Conservation (phyloP, 1,284 basidiomycete species). For the Ceratobasidium sp. region DNA sequence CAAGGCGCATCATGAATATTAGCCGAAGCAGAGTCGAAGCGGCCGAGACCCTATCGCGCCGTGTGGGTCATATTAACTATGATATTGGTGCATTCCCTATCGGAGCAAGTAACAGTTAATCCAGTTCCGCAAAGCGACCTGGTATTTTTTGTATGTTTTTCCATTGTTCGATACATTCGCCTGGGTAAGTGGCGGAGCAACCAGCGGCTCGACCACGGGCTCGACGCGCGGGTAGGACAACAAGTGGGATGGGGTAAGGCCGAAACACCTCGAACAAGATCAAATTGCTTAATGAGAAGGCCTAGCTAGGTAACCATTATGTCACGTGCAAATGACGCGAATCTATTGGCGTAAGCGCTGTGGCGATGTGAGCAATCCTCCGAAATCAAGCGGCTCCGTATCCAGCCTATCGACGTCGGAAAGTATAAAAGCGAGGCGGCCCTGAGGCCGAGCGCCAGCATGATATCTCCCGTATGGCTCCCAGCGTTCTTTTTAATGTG, state of each 20-base stretch:
- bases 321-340: background rate
- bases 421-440: background rate
- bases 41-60: slow-evolving; percentile 27
- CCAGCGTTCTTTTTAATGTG: background rate
- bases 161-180: too few species aligned
- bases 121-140: background rate
- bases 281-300: slow-evolving; percentile 9
- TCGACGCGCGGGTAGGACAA: background rate
- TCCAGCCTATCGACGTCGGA: background rate
- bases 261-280: slow-evolving; percentile 1
- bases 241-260: background rate
- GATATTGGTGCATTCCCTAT: slow-evolving; percentile 12
- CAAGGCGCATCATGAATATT: slow-evolving; percentile 25
- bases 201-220: too few species aligned
- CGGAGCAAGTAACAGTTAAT: background rate
- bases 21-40: slow-evolving; percentile 38
- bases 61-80: background rate
- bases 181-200: too few species aligned
- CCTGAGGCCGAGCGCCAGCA: background rate
- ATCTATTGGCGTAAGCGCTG: background rate
- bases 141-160: background rate
- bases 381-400: background rate
- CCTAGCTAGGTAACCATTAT: background rate
- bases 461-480: background rate
- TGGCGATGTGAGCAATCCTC: background rate